Evolutionary conservation across 495 filamentous ascomycete genomes (phyloP).

Genomic region (Trichodelitschia bisporula): DNA sequence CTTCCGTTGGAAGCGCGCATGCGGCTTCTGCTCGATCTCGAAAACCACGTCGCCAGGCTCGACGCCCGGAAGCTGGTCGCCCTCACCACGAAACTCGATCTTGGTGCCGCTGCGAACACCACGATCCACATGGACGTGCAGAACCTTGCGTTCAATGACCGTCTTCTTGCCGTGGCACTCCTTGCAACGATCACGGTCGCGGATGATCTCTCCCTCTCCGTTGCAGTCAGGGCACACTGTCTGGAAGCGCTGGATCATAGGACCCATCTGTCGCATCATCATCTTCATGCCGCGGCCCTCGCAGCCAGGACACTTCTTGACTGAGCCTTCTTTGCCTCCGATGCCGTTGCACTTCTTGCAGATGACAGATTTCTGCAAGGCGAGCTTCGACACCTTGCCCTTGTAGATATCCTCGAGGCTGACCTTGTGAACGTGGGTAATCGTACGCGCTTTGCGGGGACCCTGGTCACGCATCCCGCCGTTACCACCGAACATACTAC

Average conservation of each 20-base stretch:
- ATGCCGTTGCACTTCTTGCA: conserved; percentile 87
- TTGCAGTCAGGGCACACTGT: conserved; percentile 96
- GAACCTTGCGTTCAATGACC: conserved; percentile 83
- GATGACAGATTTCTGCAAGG: conserved; percentile 91
- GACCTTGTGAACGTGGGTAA: conserved; percentile 95
- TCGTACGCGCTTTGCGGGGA: conserved; percentile 83
- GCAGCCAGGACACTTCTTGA: conserved; percentile 73
- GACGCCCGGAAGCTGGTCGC: conserved; percentile 86
- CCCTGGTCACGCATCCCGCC: conserved; percentile 55
- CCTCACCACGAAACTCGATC: conserved; percentile 88
- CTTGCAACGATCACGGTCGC: conserved; percentile 93
- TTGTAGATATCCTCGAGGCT: conserved; percentile 94
- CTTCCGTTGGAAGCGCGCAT: conserved; percentile 81
- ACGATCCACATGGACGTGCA: conserved; percentile 92
- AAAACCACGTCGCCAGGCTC: conserved; percentile 88
- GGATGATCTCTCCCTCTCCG: conserved; percentile 87
- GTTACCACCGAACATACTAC: conserved; percentile 44
- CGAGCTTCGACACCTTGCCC: conserved; percentile 92
- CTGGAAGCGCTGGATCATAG: conserved; percentile 99
- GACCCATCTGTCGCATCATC: conserved; percentile 99
- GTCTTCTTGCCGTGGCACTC: conserved; percentile 91
- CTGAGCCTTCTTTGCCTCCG: conserved; percentile 90
- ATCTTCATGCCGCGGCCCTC: conserved; percentile 95
- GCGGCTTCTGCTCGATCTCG: conserved; percentile 95
- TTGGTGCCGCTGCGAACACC: conserved; percentile 85